A percentile compares a stretch with the other conserved stretches of the same genome.
These are phyloP conservation scores for Carpinus fangiana DNA, from an alignment of 306 rosid species.

Conservation along the genomic window DNA sequence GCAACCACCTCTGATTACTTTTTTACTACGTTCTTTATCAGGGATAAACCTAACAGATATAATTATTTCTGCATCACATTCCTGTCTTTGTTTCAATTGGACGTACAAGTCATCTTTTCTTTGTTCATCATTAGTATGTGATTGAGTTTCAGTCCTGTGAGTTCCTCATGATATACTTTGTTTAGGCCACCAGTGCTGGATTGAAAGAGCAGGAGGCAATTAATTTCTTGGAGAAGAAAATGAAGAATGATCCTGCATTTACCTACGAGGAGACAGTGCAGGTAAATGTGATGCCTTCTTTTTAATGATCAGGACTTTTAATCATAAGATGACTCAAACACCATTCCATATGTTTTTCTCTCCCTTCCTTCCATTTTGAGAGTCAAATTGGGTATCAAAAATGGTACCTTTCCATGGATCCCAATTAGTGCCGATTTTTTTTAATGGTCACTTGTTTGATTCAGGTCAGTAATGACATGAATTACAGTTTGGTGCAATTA, in stretches of 20 bases:
- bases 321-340: neutral
- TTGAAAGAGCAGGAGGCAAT: constrained; percentile 97
- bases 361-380: neutral
- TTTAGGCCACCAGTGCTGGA: constrained; percentile 98
- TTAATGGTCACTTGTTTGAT: neutral
- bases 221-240: constrained; percentile 98
- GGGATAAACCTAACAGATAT: neutral
- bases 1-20: neutral
- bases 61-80: neutral
- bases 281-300: constrained; percentile 43
- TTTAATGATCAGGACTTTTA: neutral
- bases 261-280: constrained; percentile 95
- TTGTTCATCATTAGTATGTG: constrained; percentile 1
- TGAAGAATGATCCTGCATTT: constrained; percentile 95
- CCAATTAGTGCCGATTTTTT: neutral
- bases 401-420: neutral
- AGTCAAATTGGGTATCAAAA: constrained; percentile 2
- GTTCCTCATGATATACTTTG: constrained; percentile 27
- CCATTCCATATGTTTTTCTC: neutral
- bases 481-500: neutral
- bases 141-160: constrained; percentile 27
- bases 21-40: neutral
- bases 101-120: neutral
- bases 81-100: neutral
- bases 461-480: neutral